These are phyloP conservation scores for Pseudogymnoascus sp. DNA, from an alignment of 2,329 filamentous ascomycete species.

Conservation along the genomic window DNA sequence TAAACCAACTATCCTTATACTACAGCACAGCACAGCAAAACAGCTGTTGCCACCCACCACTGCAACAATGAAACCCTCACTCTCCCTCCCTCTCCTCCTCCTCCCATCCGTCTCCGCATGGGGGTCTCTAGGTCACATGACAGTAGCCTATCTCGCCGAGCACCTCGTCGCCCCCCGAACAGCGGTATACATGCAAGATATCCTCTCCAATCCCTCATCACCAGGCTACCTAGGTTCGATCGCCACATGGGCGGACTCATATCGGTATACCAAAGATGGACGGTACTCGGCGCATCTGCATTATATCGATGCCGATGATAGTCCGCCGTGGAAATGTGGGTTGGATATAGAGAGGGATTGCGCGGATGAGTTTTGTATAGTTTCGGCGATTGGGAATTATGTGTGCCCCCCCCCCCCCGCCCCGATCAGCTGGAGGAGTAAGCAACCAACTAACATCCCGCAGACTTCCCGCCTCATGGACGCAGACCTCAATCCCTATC, in stretches of 20 bases:
- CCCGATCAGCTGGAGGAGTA: neutral
- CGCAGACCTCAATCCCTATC: slow-evolving; percentile 33
- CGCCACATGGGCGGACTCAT: slow-evolving; percentile 58
- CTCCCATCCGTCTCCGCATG: slow-evolving; percentile 16
- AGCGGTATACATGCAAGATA: slow-evolving; percentile 44
- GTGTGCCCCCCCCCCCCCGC: slow-evolving; percentile 16
- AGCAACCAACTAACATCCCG: slow-evolving; percentile 28
- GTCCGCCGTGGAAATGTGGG: slow-evolving; percentile 47
- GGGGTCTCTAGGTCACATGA: slow-evolving; percentile 51
- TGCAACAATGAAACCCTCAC: slow-evolving; percentile 15
- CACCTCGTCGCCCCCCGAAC: slow-evolving; percentile 51
- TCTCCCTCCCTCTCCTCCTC: slow-evolving; percentile 9
- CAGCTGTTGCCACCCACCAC: neutral
- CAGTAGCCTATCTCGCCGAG: slow-evolving; percentile 54
- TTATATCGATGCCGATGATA: slow-evolving; percentile 61
- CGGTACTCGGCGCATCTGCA: slow-evolving; percentile 54
- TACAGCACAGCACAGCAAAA: neutral
- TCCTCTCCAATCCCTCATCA: slow-evolving; percentile 43
- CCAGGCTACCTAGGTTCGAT: slow-evolving; percentile 52
- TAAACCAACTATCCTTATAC: neutral
- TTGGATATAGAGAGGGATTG: slow-evolving; percentile 54
- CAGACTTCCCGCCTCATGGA: slow-evolving; percentile 50
- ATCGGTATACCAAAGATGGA: slow-evolving; percentile 53
- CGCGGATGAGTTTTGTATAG: slow-evolving; percentile 51
- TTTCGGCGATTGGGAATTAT: slow-evolving; percentile 34